Percentiles rank a stretch among this genome's conserved stretches.
These are phyloP conservation scores for Polytrichum commune DNA, from an alignment of 225 moss, liverwort and hornwort species.

Conservation along the genomic window DNA sequence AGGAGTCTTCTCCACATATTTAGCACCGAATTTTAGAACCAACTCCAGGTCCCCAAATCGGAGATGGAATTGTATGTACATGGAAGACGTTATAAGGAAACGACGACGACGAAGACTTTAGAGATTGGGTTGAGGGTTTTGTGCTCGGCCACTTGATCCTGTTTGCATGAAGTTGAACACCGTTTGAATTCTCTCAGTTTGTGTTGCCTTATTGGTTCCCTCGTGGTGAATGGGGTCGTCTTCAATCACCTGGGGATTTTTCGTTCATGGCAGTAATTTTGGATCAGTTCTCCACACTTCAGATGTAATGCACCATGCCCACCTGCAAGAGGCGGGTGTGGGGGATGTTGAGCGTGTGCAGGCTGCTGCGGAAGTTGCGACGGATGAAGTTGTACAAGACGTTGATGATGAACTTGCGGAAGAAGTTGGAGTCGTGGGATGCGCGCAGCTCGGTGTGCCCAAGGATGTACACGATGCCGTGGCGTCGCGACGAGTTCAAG, in stretches of 20 bases:
- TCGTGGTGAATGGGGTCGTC: background rate
- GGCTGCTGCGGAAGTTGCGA: conserved; percentile 53
- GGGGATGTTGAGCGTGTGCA: conserved; percentile 47
- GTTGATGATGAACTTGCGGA: conserved; percentile 63
- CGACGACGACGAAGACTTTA: too few relatives aligned
- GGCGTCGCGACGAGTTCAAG: conserved; percentile 40
- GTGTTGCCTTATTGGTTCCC: background rate
- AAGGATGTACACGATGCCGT: conserved; percentile 66
- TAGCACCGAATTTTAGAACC: too few relatives aligned
- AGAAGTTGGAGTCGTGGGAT: conserved; percentile 28
- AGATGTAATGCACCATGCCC: conserved; percentile 81
- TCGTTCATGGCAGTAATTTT: too few relatives aligned
- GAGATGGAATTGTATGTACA: too few relatives aligned
- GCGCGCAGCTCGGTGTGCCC: conserved; percentile 59
- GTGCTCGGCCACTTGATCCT: background rate
- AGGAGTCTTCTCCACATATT: too few relatives aligned
- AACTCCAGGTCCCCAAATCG: too few relatives aligned
- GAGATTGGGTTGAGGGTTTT: too few relatives aligned
- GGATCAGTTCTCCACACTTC: conserved; percentile 6
- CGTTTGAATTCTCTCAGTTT: background rate
- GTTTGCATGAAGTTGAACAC: conserved; percentile 3
- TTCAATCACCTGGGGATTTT: too few relatives aligned
- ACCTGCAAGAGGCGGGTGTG: conserved; percentile 62
- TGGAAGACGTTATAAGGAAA: too few relatives aligned
- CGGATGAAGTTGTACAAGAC: conserved; percentile 47